Percentiles rank a stretch among this genome's conserved stretches.
Conservation (phyloP, 2,329 filamentous ascomycete species). For the Fusarium algeriense region DNA sequence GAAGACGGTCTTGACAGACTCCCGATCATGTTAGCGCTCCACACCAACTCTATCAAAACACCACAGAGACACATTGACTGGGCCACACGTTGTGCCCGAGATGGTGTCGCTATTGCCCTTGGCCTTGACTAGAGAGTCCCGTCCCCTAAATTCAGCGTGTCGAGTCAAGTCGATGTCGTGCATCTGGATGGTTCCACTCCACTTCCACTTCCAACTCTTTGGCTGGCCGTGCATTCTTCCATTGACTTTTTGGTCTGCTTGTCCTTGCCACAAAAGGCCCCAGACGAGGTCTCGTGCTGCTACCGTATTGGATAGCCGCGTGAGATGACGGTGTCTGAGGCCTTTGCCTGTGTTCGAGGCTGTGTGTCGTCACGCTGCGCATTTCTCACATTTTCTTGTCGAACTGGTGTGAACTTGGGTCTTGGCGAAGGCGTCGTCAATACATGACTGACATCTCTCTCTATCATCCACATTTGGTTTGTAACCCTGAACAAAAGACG, state of each 20-base stretch:
- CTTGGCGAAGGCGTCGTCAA: constrained; percentile 34
- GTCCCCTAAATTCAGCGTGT: constrained; percentile 41
- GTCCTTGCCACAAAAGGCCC: constrained; percentile 47
- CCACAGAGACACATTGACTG: constrained; percentile 33
- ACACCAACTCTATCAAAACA: constrained; percentile 41
- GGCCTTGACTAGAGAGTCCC: constrained; percentile 1
- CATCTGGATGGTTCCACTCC: constrained; percentile 41
- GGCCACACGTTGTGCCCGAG: constrained; percentile 33
- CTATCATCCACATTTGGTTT: background rate
- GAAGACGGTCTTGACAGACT: constrained; percentile 39
- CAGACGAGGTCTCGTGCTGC: constrained; percentile 48
- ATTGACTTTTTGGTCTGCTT: constrained; percentile 16
- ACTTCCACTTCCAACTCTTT: constrained; percentile 9
- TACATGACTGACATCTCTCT: background rate
- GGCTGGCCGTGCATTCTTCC: background rate
- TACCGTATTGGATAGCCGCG: constrained; percentile 49
- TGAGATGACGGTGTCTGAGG: constrained; percentile 40
- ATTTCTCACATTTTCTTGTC: constrained; percentile 28
- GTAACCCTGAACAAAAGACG: constrained; percentile 1
- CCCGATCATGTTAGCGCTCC: constrained; percentile 45
- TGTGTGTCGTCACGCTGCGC: constrained; percentile 46
- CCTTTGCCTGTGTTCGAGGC: constrained; percentile 40
- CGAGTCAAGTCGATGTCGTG: constrained; percentile 62
- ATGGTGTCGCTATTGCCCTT: constrained; percentile 27
- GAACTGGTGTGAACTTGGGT: constrained; percentile 41